A percentile compares a stretch with the other conserved stretches of the same genome.
These are phyloP conservation scores for Mariannaea elegans DNA, from an alignment of 2,329 filamentous ascomycete genomes.

Conservation along the genomic window DNA sequence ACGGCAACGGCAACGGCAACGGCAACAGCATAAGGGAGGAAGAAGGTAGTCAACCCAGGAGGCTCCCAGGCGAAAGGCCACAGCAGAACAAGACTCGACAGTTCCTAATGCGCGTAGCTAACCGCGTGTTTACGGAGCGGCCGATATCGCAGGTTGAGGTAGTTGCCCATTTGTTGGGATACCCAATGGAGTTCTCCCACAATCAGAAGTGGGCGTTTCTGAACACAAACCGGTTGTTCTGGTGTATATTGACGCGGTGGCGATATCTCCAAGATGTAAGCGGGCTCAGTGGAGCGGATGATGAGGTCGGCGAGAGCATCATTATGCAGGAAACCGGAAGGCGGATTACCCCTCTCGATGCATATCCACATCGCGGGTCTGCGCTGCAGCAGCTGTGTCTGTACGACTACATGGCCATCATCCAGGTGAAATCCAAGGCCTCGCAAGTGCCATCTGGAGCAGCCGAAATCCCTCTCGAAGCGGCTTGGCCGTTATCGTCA, in stretches of 20 bases:
- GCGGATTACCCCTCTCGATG: neutral
- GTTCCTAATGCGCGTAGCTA: neutral
- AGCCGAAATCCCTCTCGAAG: neutral
- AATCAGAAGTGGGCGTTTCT: neutral
- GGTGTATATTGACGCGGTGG: neutral
- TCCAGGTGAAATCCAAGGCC: neutral
- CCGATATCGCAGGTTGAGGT: neutral
- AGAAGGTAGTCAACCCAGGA: too few species aligned
- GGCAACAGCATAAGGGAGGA: too few species aligned
- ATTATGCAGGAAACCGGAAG: neutral
- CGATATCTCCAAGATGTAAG: neutral
- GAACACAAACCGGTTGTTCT: neutral
- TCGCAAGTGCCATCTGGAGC: neutral
- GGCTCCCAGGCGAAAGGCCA: too few species aligned
- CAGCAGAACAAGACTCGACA: neutral
- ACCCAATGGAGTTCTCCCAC: neutral
- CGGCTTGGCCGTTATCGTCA: neutral
- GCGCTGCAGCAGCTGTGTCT: neutral
- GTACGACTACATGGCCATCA: neutral
- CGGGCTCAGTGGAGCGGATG: neutral
- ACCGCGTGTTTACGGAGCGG: neutral
- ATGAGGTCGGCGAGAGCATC: neutral
- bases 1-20: too few species aligned
- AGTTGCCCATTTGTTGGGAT: neutral
- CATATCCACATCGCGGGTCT: neutral